These are phyloP conservation scores for Boletus albobrunnescens DNA, from an alignment of 1,284 basidiomycete species.

Conservation along the genomic window DNA sequence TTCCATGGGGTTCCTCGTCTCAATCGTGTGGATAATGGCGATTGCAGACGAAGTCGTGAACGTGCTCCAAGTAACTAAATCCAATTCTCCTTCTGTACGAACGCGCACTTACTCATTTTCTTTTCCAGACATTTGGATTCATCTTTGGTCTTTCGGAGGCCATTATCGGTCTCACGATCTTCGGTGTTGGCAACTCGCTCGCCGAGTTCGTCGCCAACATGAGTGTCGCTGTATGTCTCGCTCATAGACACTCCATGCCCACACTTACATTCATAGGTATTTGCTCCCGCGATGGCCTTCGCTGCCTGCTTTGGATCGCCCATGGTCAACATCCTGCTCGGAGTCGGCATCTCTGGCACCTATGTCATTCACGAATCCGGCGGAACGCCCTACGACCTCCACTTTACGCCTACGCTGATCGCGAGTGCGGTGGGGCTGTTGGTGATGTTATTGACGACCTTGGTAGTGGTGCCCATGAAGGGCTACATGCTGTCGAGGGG, in stretches of 20 bases:
- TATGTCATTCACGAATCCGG: constrained; percentile 63
- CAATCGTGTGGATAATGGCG: constrained; percentile 93
- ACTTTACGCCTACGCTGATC: constrained; percentile 80
- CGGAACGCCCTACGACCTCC: constrained; percentile 57
- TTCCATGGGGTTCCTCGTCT: constrained; percentile 83
- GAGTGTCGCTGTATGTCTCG: constrained; percentile 70
- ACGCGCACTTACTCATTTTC: constrained; percentile 7
- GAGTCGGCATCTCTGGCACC: constrained; percentile 77
- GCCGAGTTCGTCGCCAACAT: constrained; percentile 97
- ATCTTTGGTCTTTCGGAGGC: constrained; percentile 96
- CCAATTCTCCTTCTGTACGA: not conserved
- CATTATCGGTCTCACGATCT: constrained; percentile 93
- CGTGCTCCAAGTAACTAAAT: constrained; percentile 65
- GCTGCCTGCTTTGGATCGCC: constrained; percentile 92
- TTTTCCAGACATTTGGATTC: constrained; percentile 76
- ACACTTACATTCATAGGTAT: constrained; percentile 44
- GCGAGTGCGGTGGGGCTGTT: constrained; percentile 81
- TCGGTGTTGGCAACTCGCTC: constrained; percentile 93
- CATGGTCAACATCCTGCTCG: constrained; percentile 95
- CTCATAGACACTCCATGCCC: not conserved
- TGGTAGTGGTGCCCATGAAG: constrained; percentile 82
- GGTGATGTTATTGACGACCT: constrained; percentile 68
- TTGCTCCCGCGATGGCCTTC: constrained; percentile 86
- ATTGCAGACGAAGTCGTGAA: constrained; percentile 93
- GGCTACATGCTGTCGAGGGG: constrained; percentile 73